phyloP scores from a whole-genome alignment of 768 basidiomycete species.

The Mycena floridula region DNA sequence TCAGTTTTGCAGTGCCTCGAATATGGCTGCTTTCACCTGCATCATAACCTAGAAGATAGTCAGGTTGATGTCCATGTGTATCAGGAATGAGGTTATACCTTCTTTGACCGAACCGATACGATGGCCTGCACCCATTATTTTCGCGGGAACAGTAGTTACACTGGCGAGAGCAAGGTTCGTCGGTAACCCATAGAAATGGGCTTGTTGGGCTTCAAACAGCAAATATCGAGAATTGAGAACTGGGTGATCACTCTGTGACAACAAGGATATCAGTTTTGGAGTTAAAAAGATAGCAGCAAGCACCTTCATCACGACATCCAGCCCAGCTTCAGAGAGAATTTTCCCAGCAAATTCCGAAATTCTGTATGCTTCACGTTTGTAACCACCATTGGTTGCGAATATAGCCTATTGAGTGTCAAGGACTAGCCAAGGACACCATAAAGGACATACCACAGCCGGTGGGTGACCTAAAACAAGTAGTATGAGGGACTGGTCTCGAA shows the following conservation, averaged over 20 bases:
- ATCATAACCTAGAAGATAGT: slow-evolving; percentile 47
- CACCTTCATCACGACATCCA: slow-evolving; percentile 75
- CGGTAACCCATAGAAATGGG: slow-evolving; percentile 68
- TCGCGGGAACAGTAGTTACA: slow-evolving; percentile 69
- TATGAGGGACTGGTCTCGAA: not conserved
- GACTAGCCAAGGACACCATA: slow-evolving; percentile 29
- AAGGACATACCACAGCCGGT: slow-evolving; percentile 67
- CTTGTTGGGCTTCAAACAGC: slow-evolving; percentile 72
- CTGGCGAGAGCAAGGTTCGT: slow-evolving; percentile 60
- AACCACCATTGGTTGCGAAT: slow-evolving; percentile 51
- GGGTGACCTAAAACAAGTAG: slow-evolving; percentile 41
- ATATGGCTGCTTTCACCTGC: slow-evolving; percentile 37
- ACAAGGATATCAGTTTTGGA: too few species aligned
- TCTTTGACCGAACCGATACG: slow-evolving; percentile 63
- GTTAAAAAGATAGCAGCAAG: too few species aligned
- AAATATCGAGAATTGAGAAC: slow-evolving; percentile 64
- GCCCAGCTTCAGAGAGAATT: slow-evolving; percentile 62
- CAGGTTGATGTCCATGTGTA: slow-evolving; percentile 2
- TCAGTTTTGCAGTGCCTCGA: not conserved
- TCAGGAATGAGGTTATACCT: slow-evolving; percentile 29
- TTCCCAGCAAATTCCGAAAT: slow-evolving; percentile 74
- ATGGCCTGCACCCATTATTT: slow-evolving; percentile 66
- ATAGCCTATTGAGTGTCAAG: slow-evolving; percentile 65
- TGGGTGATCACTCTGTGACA: slow-evolving; percentile 53
- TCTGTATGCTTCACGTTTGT: slow-evolving; percentile 74